Evolutionary conservation across 257 asterid species (phyloP), one percentile per base, ranked within the genome.

Genomic region (Rauvolfia tetraphylla): DNA sequence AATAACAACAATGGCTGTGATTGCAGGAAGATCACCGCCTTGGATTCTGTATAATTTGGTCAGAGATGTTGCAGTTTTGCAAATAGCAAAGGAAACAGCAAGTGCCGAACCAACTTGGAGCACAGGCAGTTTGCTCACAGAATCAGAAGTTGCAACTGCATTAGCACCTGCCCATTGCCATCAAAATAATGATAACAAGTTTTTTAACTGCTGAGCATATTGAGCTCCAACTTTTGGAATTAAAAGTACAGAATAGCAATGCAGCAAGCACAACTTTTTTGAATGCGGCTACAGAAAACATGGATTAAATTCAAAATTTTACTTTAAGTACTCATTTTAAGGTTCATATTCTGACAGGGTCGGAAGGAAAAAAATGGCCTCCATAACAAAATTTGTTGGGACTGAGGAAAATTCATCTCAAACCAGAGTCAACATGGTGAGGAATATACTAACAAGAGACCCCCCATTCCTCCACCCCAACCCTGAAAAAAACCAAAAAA

Each of bases 11-110:
- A 86, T 85, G 15, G 90, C 89, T 34, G 97, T 92, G 75, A 92
- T 88, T 62, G 86, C 86, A 44, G 97, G 87, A 70, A 92, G 97
- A 83, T 87, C 91, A 23, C 86, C 86, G 61, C 96, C 95, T 83
- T 83, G 85, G 78, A 87, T 81, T 72, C 87, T 78, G 22, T 85
- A 39, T 5, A 75, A 71, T 71, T 71, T 78, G 49, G 82, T 80
- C 65, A 90, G 66, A 77, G 74, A 89, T 77, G 84, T 82, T 38
- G 86, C 93, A 73, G 83, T 74, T 85, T 91, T 89, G 83, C 96
- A 92, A 41, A 92, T 86, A 58, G 91, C 84, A 71, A 92, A 81
- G 66, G 97, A 87, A 77, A 91, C 87, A 22, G 94, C 86, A 79
- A 92, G 80, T 75, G 96, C 88, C 71, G 90, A 81, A 78, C 86